Evolutionary conservation across 306 rosid species (phyloP).

Genomic region (Pyrus bretschneideri): DNA sequence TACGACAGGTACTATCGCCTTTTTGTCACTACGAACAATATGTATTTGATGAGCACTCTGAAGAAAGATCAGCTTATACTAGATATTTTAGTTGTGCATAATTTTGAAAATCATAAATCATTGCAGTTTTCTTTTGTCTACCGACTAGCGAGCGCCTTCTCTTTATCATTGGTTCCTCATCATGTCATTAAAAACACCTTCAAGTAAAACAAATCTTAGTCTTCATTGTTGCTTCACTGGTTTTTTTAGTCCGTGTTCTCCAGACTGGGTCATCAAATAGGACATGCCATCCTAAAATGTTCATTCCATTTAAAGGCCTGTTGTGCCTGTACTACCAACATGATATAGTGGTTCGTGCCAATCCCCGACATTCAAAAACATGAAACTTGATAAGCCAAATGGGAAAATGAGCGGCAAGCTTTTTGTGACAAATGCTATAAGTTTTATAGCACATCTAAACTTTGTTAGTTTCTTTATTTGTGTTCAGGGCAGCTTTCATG

Average conservation of each 20-base stretch:
- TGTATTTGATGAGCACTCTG: background rate
- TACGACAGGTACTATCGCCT: slow-evolving; percentile 58
- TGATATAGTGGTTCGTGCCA: background rate
- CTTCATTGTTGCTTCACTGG: background rate
- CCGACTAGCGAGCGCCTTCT: background rate
- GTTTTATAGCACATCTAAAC: background rate
- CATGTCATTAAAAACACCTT: background rate
- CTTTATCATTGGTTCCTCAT: background rate
- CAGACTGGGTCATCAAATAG: background rate
- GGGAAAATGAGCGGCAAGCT: background rate
- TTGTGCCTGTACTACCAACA: background rate
- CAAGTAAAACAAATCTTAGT: background rate
- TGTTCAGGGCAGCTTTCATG: slow-evolving; percentile 87
- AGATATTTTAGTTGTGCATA: background rate
- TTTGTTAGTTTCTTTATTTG: background rate
- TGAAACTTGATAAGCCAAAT: background rate
- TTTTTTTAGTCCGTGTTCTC: background rate
- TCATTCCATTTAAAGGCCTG: background rate
- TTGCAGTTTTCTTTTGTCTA: background rate
- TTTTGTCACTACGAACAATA: background rate
- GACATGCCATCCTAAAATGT: background rate
- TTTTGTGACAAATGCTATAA: background rate
- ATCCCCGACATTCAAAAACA: background rate
- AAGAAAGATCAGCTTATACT: background rate
- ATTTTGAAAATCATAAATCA: background rate